Evolutionary conservation across 345 rosid species (phyloP).

Genomic region (Populus simonii): DNA sequence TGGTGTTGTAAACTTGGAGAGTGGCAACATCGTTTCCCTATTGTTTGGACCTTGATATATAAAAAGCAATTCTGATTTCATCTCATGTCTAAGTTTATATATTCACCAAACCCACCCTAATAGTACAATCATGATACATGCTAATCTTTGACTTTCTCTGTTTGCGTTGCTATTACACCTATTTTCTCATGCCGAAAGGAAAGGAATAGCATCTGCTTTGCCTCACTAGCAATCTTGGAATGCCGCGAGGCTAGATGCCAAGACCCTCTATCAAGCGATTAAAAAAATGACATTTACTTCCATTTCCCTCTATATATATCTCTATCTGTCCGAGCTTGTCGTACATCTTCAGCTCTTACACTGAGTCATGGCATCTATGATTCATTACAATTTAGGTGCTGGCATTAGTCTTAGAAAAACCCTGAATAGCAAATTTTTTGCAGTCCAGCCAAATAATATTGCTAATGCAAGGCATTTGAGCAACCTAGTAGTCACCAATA

Average conservation of each 20-base stretch:
- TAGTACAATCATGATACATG: not conserved
- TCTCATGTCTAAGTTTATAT: not conserved
- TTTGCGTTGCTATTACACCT: not conserved
- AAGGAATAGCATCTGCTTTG: not conserved
- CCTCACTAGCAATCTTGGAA: not conserved
- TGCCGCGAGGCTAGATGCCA: not conserved
- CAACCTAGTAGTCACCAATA: not conserved
- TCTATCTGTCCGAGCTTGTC: not conserved
- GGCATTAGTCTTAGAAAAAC: not conserved
- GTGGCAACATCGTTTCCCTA: too few species aligned
- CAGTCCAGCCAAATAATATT: not conserved
- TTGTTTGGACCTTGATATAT: not conserved
- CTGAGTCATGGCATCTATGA: not conserved
- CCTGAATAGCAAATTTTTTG: not conserved
- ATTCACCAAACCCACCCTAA: not conserved
- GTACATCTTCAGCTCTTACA: not conserved
- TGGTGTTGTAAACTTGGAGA: too few species aligned
- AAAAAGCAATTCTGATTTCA: not conserved
- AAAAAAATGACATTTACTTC: not conserved
- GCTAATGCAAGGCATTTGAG: not conserved
- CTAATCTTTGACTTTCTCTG: not conserved
- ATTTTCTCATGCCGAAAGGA: not conserved
- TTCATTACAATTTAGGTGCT: not conserved
- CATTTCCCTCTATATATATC: not conserved
- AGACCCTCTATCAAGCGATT: not conserved